phyloP scores from a whole-genome alignment of 352 stramenopile species.

The Phytophthora citricola region DNA sequence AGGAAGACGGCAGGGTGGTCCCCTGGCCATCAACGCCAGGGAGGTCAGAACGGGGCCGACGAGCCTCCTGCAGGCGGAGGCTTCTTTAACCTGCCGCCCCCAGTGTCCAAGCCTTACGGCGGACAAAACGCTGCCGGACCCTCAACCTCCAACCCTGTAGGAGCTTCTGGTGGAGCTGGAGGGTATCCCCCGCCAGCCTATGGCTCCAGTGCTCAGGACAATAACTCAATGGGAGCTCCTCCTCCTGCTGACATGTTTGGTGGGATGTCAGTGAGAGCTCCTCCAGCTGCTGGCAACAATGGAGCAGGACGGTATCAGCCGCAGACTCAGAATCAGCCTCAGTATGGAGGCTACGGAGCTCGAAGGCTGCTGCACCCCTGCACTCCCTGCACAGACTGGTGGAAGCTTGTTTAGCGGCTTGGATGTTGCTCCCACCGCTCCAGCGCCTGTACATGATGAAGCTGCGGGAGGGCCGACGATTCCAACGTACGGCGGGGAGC shows the following conservation, averaged over 20 bases:
- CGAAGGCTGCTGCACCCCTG: constrained; percentile 3
- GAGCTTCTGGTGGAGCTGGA: constrained; percentile 10
- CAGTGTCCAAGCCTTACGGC: constrained; percentile 55
- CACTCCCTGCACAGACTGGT: constrained; percentile 6
- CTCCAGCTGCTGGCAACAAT: constrained; percentile 20
- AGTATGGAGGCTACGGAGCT: constrained; percentile 44
- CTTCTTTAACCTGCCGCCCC: constrained; percentile 88
- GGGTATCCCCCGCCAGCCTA: constrained; percentile 28
- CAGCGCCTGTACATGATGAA: constrained; percentile 27
- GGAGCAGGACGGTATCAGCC: constrained; percentile 28
- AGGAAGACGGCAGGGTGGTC: constrained; percentile 70
- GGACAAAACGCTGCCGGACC: constrained; percentile 25
- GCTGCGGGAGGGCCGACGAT: constrained; percentile 7
- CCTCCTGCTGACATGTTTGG: constrained; percentile 69
- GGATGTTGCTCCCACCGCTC: constrained; percentile 44
- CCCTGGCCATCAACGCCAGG: constrained; percentile 60
- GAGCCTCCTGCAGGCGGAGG: constrained; percentile 64
- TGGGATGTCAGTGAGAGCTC: constrained; percentile 71
- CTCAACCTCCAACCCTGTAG: constrained; percentile 12
- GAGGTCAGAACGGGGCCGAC: constrained; percentile 29
- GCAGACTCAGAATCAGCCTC: constrained; percentile 12
- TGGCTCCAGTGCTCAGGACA: constrained; percentile 27
- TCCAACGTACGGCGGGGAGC: constrained; percentile 36
- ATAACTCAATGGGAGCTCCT: constrained; percentile 14
- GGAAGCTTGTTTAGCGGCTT: constrained; percentile 60